phyloP scores from a whole-genome alignment of 2,329 filamentous ascomycete genomes.

The Ceratocystis huliohia region DNA sequence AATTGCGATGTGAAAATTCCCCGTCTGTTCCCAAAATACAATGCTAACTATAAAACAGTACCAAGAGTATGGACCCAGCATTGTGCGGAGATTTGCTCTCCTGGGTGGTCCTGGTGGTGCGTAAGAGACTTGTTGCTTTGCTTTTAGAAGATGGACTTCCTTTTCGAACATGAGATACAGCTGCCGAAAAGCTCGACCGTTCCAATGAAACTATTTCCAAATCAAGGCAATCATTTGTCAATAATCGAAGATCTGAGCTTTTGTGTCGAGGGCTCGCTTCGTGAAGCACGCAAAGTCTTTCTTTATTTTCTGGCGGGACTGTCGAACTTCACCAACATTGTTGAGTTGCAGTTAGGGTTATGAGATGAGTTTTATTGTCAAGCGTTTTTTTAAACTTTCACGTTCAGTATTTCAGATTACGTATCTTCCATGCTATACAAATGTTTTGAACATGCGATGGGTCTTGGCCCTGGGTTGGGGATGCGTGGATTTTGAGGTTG shows the following conservation, averaged over 20 bases:
- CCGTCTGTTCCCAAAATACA: neutral
- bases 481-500: neutral
- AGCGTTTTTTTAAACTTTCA: conserved; percentile 20
- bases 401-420: conserved; percentile 17
- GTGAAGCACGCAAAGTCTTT: neutral
- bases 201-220: neutral
- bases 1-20: conserved; percentile 20
- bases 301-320: neutral
- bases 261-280: neutral
- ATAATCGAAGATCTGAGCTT: neutral
- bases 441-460: conserved; percentile 2
- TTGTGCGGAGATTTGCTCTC: conserved; percentile 86
- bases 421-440: conserved; percentile 3
- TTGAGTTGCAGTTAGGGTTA: neutral
- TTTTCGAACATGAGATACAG: neutral
- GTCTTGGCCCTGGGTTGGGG: too few relatives aligned
- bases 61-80: conserved; percentile 90
- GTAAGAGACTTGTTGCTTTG: conserved; percentile 30
- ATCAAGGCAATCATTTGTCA: neutral
- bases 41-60: conserved; percentile 43
- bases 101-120: conserved; percentile 82
- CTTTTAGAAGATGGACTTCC: conserved; percentile 4
- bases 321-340: neutral
- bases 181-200: neutral
- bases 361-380: conserved; percentile 15